Evolutionary conservation across 768 basidiomycete species (phyloP).

Genomic region (Mycena epipterygia): DNA sequence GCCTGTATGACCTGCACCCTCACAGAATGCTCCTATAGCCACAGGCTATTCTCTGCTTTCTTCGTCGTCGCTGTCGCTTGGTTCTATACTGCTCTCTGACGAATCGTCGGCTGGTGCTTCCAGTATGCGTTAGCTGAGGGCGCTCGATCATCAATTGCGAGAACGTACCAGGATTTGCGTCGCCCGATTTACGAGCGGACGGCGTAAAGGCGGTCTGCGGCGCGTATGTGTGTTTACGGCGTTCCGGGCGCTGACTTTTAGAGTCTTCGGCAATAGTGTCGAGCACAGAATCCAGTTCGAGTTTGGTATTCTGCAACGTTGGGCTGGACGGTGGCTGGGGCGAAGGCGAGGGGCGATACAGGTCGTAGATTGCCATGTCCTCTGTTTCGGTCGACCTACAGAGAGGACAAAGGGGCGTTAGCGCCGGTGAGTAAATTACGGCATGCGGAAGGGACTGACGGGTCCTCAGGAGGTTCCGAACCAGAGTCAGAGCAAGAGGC

Average conservation of each 20-base stretch:
- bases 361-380: conserved; percentile 45
- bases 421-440: conserved; percentile 5
- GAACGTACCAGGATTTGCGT: not conserved
- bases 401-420: not conserved
- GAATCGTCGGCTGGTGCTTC: conserved; percentile 17
- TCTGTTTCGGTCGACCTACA: conserved; percentile 42
- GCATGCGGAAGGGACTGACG: conserved; percentile 13
- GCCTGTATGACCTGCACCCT: conserved; percentile 11
- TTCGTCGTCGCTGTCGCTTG: conserved; percentile 34
- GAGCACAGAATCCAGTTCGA: conserved; percentile 26
- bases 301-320: not conserved
- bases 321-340: conserved; percentile 38
- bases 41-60: conserved; percentile 20
- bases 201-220: not conserved
- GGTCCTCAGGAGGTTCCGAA: conserved; percentile 31
- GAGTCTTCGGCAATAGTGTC: conserved; percentile 7
- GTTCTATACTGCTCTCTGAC: conserved; percentile 29
- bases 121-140: not conserved
- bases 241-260: conserved; percentile 4
- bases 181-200: not conserved
- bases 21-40: not conserved
- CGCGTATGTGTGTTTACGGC: conserved; percentile 9
- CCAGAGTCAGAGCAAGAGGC: conserved; percentile 31
- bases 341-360: conserved; percentile 41
- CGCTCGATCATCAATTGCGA: no score